Evolutionary conservation across 2,329 filamentous ascomycete species (phyloP), one percentile per base, ranked within the genome.

Genomic region (Zasmidium cellare): DNA sequence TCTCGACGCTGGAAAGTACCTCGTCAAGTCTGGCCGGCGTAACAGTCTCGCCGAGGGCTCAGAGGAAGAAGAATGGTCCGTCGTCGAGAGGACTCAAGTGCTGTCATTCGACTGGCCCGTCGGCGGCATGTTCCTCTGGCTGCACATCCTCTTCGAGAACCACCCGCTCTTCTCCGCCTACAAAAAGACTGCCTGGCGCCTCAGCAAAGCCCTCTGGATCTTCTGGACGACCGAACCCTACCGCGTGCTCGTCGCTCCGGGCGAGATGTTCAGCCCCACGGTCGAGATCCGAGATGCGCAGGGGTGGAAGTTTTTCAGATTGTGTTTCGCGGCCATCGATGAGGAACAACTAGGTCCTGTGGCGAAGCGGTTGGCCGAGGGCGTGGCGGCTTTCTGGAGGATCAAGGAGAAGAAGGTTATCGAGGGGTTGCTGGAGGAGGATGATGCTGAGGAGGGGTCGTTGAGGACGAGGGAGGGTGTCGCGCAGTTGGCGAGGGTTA

Each of bases 61-160:
- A 41, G 63, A 67, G 19, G 67, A 55, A 35, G 76, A 82, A 44
- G 88, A 89, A 57, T 94, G 90, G 87, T 84, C 87, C 58, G 82
- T 92, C 58, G 82, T 96, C 48, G 86, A 87, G 68, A 92, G 89
- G 75, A 88, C 84, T 1, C 81, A 82, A 59, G 82, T 96, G 65
- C 90, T 87, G 73, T 84, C 87, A 47, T 96, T 96, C 70, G 76
- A 83, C 65, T 91, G 89, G 82, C 92, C 92, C 1, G 84, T 89
- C 24, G 92, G 87, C 35, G 92, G 92, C 70, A 97, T 97, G 92
- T 97, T 96, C 73, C 75, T 96, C 56, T 97, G 92, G 92, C 68
- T 96, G 2, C 82, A 84, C 56, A 76, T 94, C 60, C 81, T 86
- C 70, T 88, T 92, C 66, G 83, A 88, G 55, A 78, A 80, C 1